Evolutionary conservation across 2,329 filamentous ascomycete species (phyloP).

Genomic region (Anthostomella pinea): DNA sequence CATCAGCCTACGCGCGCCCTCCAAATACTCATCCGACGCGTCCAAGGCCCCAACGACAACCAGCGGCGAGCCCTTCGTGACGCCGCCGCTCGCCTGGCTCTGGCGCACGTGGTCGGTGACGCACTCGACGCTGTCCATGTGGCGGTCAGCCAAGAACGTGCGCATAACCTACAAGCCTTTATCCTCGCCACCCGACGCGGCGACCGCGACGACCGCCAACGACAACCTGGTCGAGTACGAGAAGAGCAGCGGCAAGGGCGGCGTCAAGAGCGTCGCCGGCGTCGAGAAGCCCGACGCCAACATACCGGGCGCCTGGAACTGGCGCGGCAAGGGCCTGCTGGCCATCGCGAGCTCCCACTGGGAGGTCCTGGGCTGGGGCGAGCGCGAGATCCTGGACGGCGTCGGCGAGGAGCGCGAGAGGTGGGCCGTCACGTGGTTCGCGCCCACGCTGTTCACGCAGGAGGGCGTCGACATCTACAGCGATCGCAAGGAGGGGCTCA

Average conservation of each 20-base stretch:
- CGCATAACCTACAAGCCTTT: slow-evolving; percentile 65
- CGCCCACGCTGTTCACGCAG: slow-evolving; percentile 77
- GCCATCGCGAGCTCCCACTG: slow-evolving; percentile 71
- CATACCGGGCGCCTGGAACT: slow-evolving; percentile 58
- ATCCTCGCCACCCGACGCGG: slow-evolving; percentile 15
- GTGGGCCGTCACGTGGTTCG: slow-evolving; percentile 84
- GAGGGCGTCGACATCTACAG: slow-evolving; percentile 79
- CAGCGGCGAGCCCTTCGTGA: slow-evolving; percentile 30
- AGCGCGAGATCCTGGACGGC: slow-evolving; percentile 41
- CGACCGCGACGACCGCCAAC: slow-evolving; percentile 43
- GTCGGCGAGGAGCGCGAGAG: slow-evolving; percentile 40
- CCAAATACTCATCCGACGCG: slow-evolving; percentile 41
- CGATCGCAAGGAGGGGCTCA: slow-evolving; percentile 58
- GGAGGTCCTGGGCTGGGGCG: slow-evolving; percentile 78
- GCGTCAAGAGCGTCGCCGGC: slow-evolving; percentile 62
- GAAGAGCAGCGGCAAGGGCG: slow-evolving; percentile 37
- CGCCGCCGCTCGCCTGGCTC: slow-evolving; percentile 58
- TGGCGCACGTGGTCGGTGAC: slow-evolving; percentile 69
- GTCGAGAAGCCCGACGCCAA: slow-evolving; percentile 51
- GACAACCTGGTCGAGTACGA: slow-evolving; percentile 69
- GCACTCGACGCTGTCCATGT: slow-evolving; percentile 76
- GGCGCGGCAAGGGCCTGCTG: slow-evolving; percentile 75
- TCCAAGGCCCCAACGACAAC: slow-evolving; percentile 24
- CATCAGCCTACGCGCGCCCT: slow-evolving; percentile 44
- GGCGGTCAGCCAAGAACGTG: slow-evolving; percentile 76